These are phyloP conservation scores for Sporothrix euskadiensis DNA, from an alignment of 2,329 filamentous ascomycete species.

Conservation along the genomic window DNA sequence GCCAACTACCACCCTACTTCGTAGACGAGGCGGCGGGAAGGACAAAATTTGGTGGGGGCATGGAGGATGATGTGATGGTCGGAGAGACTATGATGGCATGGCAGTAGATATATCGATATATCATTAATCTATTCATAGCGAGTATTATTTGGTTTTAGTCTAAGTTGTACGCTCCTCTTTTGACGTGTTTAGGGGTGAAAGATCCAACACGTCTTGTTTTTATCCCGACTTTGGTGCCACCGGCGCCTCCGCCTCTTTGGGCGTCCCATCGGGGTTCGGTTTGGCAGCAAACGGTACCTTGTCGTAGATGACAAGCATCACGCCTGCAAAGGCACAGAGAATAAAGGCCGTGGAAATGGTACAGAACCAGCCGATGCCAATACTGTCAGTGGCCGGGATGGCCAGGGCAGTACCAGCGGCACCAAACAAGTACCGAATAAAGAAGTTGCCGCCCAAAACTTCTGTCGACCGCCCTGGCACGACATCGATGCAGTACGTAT, in stretches of 20 bases:
- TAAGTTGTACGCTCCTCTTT: background rate
- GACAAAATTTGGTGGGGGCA: background rate
- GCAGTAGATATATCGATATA: background rate
- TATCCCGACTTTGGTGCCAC: background rate
- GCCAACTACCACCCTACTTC: constrained; percentile 34
- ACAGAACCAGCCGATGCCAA: constrained; percentile 75
- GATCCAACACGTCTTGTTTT: background rate
- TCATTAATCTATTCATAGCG: background rate
- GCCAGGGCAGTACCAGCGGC: constrained; percentile 69
- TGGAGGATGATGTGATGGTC: background rate
- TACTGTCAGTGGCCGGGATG: constrained; percentile 67
- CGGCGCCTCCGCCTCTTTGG: background rate
- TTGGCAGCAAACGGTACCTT: constrained; percentile 20
- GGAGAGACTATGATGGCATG: background rate
- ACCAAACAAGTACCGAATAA: constrained; percentile 72
- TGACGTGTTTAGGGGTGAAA: background rate
- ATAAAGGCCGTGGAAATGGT: constrained; percentile 24
- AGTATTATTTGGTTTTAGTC: background rate
- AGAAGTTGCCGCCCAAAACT: constrained; percentile 76
- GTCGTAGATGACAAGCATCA: constrained; percentile 26
- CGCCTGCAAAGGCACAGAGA: background rate
- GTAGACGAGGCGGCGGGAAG: background rate
- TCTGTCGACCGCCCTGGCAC: constrained; percentile 70
- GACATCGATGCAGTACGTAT: constrained; percentile 51
- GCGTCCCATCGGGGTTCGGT: background rate